These are phyloP conservation scores for Penicillium capsulatum DNA, from an alignment of 2,329 filamentous ascomycete genomes.

Conservation along the genomic window DNA sequence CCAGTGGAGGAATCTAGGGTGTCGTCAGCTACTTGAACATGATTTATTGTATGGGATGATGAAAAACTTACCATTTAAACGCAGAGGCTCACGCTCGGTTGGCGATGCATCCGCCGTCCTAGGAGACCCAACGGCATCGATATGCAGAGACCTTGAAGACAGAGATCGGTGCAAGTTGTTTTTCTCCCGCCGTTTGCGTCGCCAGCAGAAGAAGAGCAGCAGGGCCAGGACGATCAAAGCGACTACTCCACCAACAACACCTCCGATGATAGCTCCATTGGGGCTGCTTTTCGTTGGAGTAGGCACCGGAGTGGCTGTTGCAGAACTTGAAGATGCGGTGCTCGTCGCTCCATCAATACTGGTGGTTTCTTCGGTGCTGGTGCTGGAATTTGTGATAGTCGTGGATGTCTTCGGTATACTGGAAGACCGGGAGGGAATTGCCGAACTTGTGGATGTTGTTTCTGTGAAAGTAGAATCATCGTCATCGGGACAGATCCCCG, in stretches of 20 bases:
- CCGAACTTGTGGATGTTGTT: conserved; percentile 2
- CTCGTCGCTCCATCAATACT: not conserved
- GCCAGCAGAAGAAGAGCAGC: conserved; percentile 14
- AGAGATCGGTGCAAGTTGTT: conserved; percentile 4
- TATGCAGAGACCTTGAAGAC: not conserved
- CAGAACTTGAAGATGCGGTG: not conserved
- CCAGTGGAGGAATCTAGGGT: too few relatives aligned
- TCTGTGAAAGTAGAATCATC: conserved; percentile 4
- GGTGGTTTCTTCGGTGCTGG: not conserved
- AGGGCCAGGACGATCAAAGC: conserved; percentile 11
- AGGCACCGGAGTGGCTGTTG: conserved; percentile 1
- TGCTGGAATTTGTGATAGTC: not conserved
- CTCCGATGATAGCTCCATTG: conserved; percentile 23
- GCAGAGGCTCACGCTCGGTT: not conserved
- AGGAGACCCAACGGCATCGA: not conserved
- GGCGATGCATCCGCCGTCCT: conserved; percentile 1
- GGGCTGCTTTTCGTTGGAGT: not conserved
- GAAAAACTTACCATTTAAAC: not conserved
- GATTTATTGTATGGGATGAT: too few relatives aligned
- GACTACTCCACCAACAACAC: conserved; percentile 16
- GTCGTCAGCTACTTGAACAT: too few relatives aligned
- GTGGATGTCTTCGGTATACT: not conserved
- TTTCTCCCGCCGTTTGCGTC: conserved; percentile 12
- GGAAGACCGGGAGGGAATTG: not conserved
- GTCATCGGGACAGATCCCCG: conserved; percentile 28